Percentiles rank a stretch among this genome's conserved stretches.
phyloP scores from a whole-genome alignment of 2,329 filamentous ascomycete species.

The Helotiales sp. region DNA sequence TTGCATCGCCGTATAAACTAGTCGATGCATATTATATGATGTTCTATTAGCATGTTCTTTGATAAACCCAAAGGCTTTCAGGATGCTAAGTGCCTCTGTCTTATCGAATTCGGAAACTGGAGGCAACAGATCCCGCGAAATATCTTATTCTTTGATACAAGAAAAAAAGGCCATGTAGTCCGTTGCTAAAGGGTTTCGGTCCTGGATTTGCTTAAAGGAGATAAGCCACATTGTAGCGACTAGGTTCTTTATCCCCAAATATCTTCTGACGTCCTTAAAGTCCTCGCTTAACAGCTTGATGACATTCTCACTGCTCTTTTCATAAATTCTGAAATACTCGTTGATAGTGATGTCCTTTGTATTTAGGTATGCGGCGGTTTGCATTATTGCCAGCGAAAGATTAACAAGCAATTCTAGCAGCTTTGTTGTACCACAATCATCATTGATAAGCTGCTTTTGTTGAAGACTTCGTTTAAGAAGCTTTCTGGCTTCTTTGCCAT shows the following conservation, averaged over 20 bases:
- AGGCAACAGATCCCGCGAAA: slow-evolving; percentile 13
- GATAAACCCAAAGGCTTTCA: slow-evolving; percentile 20
- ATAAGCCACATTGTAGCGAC: slow-evolving; percentile 25
- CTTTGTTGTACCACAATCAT: slow-evolving; percentile 2
- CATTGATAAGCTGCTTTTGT: slow-evolving; percentile 15
- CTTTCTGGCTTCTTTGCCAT: slow-evolving; percentile 14
- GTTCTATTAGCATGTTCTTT: not conserved
- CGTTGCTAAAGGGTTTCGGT: slow-evolving; percentile 17
- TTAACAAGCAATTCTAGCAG: slow-evolving; percentile 20
- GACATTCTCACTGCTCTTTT: slow-evolving; percentile 10
- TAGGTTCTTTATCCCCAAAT: slow-evolving; percentile 16
- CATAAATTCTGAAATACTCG: slow-evolving; percentile 20
- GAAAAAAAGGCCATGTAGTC: slow-evolving; percentile 17
- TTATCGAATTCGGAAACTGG: slow-evolving; percentile 41
- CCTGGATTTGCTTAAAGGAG: slow-evolving; percentile 24
- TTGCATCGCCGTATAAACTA: slow-evolving; percentile 19
- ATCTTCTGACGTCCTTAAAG: slow-evolving; percentile 9
- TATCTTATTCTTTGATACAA: slow-evolving; percentile 8
- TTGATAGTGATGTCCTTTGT: not conserved
- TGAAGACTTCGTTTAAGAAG: slow-evolving; percentile 29
- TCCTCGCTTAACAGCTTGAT: not conserved
- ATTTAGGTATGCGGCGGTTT: slow-evolving; percentile 28
- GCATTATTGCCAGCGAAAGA: slow-evolving; percentile 26
- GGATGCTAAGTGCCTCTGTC: slow-evolving; percentile 14
- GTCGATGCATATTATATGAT: slow-evolving; percentile 24